Percentiles rank a stretch among this genome's conserved stretches.
These are phyloP conservation scores for Vaccinium myrtillus DNA, from an alignment of 148 eudicot genomes.

Conservation along the genomic window DNA sequence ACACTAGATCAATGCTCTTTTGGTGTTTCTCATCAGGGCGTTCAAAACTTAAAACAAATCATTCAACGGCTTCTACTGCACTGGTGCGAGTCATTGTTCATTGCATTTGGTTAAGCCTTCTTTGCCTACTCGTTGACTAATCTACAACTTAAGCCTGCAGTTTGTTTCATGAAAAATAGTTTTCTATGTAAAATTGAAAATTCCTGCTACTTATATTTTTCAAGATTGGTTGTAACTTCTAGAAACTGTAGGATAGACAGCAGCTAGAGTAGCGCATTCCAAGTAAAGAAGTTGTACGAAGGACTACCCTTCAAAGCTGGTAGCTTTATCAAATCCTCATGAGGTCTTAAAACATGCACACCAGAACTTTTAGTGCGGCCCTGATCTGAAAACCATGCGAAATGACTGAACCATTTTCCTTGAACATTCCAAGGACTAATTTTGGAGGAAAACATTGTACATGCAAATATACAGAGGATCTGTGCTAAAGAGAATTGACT, in stretches of 20 bases:
- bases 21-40: no score
- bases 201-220: not conserved
- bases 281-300: not conserved
- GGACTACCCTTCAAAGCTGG: not conserved
- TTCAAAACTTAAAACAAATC: not conserved
- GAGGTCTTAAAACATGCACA: not conserved
- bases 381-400: not conserved
- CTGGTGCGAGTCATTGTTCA: not conserved
- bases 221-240: not conserved
- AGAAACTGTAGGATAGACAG: not conserved
- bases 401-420: not conserved
- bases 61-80: not conserved
- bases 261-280: not conserved
- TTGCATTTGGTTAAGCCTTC: not conserved
- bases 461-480: not conserved
- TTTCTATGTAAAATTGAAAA: not conserved
- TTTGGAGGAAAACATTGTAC: not conserved
- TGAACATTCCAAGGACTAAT: not conserved
- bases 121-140: not conserved
- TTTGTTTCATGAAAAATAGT: not conserved
- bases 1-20: no score
- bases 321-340: not conserved
- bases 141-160: not conserved
- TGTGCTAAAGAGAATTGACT: slow-evolving; percentile 3
- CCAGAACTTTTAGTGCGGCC: not conserved